These are phyloP conservation scores for Fusarium nanum DNA, from an alignment of 2,329 filamentous ascomycete genomes.

Conservation along the genomic window DNA sequence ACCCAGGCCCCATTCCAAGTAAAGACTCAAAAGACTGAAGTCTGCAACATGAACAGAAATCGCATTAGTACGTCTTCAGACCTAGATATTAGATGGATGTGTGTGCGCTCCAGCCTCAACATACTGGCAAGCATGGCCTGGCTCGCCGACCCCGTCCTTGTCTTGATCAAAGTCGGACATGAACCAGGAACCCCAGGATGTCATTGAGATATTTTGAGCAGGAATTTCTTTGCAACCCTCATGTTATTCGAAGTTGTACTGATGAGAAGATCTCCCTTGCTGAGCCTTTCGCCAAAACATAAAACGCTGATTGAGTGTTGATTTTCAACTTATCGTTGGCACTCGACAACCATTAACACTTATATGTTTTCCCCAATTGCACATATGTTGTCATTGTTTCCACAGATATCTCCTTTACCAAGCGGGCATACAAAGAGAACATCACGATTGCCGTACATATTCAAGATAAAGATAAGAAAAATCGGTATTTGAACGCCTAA, in stretches of 20 bases:
- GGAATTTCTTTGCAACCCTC: not conserved
- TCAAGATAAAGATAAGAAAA: not conserved
- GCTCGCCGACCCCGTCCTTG: not conserved
- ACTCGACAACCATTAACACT: not conserved
- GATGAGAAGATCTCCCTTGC: not conserved
- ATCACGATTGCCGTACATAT: too few species aligned
- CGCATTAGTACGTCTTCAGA: not conserved
- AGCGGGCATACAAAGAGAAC: not conserved
- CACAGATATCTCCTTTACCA: not conserved
- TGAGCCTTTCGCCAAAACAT: not conserved
- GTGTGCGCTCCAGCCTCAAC: not conserved
- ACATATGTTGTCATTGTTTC: not conserved
- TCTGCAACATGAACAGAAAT: not conserved
- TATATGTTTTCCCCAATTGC: not conserved
- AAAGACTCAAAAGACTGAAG: not conserved
- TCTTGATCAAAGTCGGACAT: not conserved
- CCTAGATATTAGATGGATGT: not conserved
- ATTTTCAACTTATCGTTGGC: not conserved
- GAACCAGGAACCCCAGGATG: not conserved
- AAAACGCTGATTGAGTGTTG: not conserved
- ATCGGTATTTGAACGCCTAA: constrained; percentile 24
- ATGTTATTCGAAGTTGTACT: not conserved
- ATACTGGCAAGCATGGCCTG: not conserved
- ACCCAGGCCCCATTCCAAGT: not conserved
- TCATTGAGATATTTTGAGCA: not conserved